phyloP scores from a whole-genome alignment of 768 basidiomycete species.

The Glaciozyma martinii region DNA sequence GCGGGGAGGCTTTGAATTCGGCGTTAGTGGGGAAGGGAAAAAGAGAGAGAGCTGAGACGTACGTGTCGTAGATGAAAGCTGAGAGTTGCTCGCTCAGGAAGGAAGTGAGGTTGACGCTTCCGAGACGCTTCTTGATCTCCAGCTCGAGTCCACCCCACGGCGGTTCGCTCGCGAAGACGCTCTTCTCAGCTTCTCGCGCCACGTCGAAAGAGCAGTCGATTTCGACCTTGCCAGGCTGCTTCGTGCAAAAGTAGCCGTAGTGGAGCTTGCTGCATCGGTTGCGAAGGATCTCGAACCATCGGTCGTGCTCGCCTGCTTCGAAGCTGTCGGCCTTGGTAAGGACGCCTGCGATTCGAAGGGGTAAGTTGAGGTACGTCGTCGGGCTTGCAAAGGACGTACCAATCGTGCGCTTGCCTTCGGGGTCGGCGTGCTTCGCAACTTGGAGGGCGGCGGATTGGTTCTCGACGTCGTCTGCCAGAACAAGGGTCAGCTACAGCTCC shows the following conservation, averaged over 20 bases:
- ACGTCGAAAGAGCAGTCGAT: constrained; percentile 36
- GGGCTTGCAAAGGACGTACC: constrained; percentile 41
- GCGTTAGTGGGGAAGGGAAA: background rate
- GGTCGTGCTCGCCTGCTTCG: constrained; percentile 41
- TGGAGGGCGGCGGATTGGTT: constrained; percentile 53
- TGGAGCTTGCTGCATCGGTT: constrained; percentile 3
- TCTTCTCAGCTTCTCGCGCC: constrained; percentile 40
- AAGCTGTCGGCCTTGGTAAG: constrained; percentile 63
- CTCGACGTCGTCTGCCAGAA: constrained; percentile 53
- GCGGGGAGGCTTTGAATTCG: constrained; percentile 9
- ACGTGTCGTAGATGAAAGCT: constrained; percentile 50
- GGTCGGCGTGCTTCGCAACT: constrained; percentile 53
- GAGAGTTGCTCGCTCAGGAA: constrained; percentile 51
- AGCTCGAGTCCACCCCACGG: constrained; percentile 48
- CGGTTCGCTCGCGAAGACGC: constrained; percentile 48
- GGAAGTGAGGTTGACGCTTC: constrained; percentile 49
- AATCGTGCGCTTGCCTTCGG: constrained; percentile 53
- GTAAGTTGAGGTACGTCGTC: background rate
- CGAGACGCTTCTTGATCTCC: constrained; percentile 44
- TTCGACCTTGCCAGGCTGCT: constrained; percentile 52
- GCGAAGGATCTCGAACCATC: constrained; percentile 30
- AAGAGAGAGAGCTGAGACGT: constrained; percentile 6
- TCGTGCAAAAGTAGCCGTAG: constrained; percentile 41
- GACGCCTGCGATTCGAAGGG: constrained; percentile 45
- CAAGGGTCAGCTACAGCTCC: background rate